Evolutionary conservation across 2,329 filamentous ascomycete genomes (phyloP), one percentile per base, ranked within the genome.

Genomic region (Bertia moriformis): DNA sequence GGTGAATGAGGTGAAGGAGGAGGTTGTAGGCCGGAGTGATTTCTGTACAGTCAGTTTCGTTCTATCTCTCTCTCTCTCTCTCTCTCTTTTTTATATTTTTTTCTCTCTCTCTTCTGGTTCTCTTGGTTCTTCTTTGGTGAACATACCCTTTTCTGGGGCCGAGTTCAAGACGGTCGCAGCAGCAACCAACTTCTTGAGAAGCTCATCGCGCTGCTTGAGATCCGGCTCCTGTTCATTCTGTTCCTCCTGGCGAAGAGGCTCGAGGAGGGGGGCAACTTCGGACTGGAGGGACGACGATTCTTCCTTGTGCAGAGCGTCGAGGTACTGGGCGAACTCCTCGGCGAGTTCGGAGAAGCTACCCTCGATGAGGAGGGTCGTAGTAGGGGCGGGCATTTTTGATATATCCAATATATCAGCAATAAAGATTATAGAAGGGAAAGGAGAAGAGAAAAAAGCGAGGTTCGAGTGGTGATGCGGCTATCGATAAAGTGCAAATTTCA

Each of bases 11-110:
- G 67, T 95, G 85, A 55, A 96, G 80, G 59, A 98, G 80, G 50
- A 96, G 81, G 66, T 98, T 96, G 67, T 95, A 95, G 44, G 89
- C 86, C 43, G 89, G 82, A 44, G 86, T 88, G 59, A 95, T 91
- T 62, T 96, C 89, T 35, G 32, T 7, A 29, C 10, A 10, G 32
- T 10, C 32, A 78, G 54, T 47, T 43, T 43, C 43, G 35, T 45
- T 39, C 10, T 15, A 14, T 18, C 10, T 18, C 7, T 35, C 15
- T 12, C 7, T 35, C 12, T 7, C 32, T n/a, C 48, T 47, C 57
- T 48, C 58, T 49, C 41, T 41, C 33, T 40, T 40, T 22, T 40
- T 43, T 38, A 40, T 42, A 18, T 38, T 40, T 41, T 30, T 33
- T 39, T 5, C 24, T 19, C 45, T 14, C 40, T 24, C 38, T 37